phyloP scores from a whole-genome alignment of 768 basidiomycete species.

The Boletus rex-veris region DNA sequence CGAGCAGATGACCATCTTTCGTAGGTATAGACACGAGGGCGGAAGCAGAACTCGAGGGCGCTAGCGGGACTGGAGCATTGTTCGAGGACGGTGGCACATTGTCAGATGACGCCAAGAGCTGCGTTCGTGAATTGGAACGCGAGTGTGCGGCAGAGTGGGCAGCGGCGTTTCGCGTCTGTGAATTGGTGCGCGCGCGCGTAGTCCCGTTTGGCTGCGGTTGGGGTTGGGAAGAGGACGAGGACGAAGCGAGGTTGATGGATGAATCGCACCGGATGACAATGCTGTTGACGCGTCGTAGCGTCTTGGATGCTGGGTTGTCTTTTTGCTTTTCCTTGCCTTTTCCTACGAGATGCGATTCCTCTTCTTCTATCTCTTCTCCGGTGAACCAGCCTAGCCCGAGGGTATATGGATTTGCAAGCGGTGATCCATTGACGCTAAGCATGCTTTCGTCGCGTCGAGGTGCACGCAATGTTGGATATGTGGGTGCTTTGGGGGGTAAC shows the following conservation, averaged over 20 bases:
- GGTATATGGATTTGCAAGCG: conserved; percentile 73
- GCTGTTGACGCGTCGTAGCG: conserved; percentile 47
- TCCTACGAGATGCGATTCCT: conserved; percentile 9
- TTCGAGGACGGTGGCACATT: neutral
- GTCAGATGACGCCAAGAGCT: conserved; percentile 10
- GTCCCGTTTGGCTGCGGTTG: conserved; percentile 19
- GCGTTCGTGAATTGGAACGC: conserved; percentile 39
- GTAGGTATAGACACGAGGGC: conserved; percentile 77
- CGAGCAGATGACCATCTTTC: conserved; percentile 75
- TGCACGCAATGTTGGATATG: conserved; percentile 51
- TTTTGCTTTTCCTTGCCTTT: conserved; percentile 25
- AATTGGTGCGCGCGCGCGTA: conserved; percentile 46
- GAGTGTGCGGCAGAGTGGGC: conserved; percentile 32
- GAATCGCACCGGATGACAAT: conserved; percentile 63
- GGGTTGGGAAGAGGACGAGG: conserved; percentile 21
- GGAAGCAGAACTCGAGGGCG: conserved; percentile 33
- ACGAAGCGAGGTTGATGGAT: conserved; percentile 37
- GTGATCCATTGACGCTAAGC: conserved; percentile 80
- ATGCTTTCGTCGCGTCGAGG: conserved; percentile 74
- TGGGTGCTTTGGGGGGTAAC: conserved; percentile 40
- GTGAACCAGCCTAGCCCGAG: conserved; percentile 62
- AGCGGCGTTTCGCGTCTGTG: conserved; percentile 41
- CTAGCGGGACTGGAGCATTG: neutral
- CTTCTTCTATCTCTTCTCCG: conserved; percentile 29
- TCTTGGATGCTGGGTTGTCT: conserved; percentile 10